These are phyloP conservation scores for Candida maltosa DNA, from an alignment of 805 yeast species.

Conservation along the genomic window DNA sequence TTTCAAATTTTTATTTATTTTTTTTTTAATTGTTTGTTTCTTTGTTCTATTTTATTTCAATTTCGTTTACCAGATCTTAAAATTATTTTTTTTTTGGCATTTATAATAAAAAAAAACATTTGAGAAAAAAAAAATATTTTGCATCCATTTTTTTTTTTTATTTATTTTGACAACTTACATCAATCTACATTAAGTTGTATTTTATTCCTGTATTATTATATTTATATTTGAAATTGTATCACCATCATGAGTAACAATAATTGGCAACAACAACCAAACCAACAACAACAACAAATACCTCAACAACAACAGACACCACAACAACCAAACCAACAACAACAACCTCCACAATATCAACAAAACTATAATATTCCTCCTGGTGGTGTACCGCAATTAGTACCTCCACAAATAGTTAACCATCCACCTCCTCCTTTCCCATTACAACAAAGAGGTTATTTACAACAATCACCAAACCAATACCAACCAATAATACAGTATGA, in stretches of 20 bases:
- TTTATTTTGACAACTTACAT: too few species aligned
- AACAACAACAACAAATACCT: slow-evolving; percentile 3
- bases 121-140: background rate
- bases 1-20: background rate
- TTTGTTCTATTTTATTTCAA: background rate
- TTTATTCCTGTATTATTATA: background rate
- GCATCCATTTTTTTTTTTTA: too few species aligned
- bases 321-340: slow-evolving; percentile 5
- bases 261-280: background rate
- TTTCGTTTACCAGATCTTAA: background rate
- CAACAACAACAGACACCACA: slow-evolving; percentile 1
- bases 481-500: background rate
- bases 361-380: too few species aligned
- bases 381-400: slow-evolving; percentile 3
- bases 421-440: slow-evolving; percentile 3
- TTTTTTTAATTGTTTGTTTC: too few species aligned
- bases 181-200: too few species aligned
- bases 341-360: background rate
- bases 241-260: slow-evolving; percentile 1
- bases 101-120: background rate
- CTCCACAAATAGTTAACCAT: slow-evolving; percentile 3
- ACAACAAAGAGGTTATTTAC: background rate
- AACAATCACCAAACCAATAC: slow-evolving; percentile 1
- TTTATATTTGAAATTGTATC: background rate
- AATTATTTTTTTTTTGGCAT: background rate